Evolutionary conservation across 768 basidiomycete species (phyloP), one percentile per base, ranked within the genome.

Genomic region (Coprinopsis strossmayeri): DNA sequence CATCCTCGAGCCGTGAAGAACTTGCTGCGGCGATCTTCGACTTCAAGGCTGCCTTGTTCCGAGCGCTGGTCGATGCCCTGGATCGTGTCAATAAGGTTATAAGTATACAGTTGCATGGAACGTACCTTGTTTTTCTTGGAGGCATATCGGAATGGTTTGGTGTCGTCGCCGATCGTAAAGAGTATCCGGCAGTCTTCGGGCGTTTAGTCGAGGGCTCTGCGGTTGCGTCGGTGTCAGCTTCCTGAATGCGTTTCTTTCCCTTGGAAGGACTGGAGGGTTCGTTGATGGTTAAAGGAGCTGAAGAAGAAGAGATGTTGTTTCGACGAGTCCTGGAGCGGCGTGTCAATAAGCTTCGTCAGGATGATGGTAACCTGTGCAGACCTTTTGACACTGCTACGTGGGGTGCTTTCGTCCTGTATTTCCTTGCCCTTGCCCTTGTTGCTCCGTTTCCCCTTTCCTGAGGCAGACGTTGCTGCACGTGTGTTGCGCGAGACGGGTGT

Each of bases 231-330:
- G 85, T 81, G 66, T 86, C 85, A 37, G 80, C 79, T 68, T 91
- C 87, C 41, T 85, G 84, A 32, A 90, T 91, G 59, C 90, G 86
- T 71, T 94, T 95, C 81, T 96, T 96, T 50, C 91, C 93, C 68
- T 94, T 94, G 55, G 67, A 66, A 68, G 91, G 88, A 60, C 75
- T 76, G 2, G 69, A 56, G 42, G 84, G 79, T 74, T 91, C 90
- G 81, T 82, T 83, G 67, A 90, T 91, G 49, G 78, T 69, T 68
- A 77, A 64, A 57, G 75, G 61, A 55, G 70, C 28, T 18, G 43
- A 28, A 59, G 70, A 58, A 53, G 68, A 55, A 53, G 70, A 53
- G 46, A 62, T 48, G 42, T 78, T 76, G 52, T 75, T 71, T 60
- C 81, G 79, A 60, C 83, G 80, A 58, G 77, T 69, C 64, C 85